Percentiles rank a stretch among this genome's conserved stretches.
Conservation (phyloP, 768 basidiomycete genomes). For the Guyanaporus albipodus region DNA sequence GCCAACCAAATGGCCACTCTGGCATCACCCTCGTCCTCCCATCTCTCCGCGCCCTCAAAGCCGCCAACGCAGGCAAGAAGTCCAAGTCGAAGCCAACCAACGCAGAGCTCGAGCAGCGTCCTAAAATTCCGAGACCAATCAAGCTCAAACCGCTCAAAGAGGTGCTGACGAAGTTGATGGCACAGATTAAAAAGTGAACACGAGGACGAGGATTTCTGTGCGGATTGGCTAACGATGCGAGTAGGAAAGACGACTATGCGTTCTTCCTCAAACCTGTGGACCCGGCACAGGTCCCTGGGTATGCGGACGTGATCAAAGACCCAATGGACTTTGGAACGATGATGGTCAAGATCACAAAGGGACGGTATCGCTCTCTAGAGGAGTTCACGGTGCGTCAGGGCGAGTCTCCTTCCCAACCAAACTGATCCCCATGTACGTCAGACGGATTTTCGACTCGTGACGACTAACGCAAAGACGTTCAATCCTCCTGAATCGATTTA, state of each 20-base stretch:
- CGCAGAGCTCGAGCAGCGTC: constrained; percentile 24
- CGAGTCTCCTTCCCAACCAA: neutral
- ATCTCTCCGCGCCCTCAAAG: constrained; percentile 59
- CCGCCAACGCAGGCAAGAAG: constrained; percentile 51
- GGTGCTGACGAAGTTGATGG: constrained; percentile 60
- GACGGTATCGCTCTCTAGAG: constrained; percentile 75
- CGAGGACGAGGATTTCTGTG: too few species aligned
- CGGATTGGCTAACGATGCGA: constrained; percentile 5
- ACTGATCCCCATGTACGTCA: constrained; percentile 22
- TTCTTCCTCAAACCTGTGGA: constrained; percentile 76
- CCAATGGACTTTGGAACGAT: constrained; percentile 96
- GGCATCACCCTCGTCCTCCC: constrained; percentile 66
- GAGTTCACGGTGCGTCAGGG: constrained; percentile 65
- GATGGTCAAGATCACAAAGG: constrained; percentile 67
- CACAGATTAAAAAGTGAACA: constrained; percentile 70
- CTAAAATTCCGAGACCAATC: constrained; percentile 47
- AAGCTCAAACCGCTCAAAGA: constrained; percentile 81
- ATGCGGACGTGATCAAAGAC: constrained; percentile 63
- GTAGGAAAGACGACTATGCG: constrained; percentile 81
- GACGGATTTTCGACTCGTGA: constrained; percentile 71
- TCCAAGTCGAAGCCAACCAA: constrained; percentile 34
- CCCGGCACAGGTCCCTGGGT: constrained; percentile 53
- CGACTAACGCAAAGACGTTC: constrained; percentile 68
- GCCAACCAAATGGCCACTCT: constrained; percentile 29
- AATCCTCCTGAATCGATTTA: constrained; percentile 75